phyloP scores from a whole-genome alignment of 1,284 basidiomycete genomes.

The Tetrapyrgos nigripes region DNA sequence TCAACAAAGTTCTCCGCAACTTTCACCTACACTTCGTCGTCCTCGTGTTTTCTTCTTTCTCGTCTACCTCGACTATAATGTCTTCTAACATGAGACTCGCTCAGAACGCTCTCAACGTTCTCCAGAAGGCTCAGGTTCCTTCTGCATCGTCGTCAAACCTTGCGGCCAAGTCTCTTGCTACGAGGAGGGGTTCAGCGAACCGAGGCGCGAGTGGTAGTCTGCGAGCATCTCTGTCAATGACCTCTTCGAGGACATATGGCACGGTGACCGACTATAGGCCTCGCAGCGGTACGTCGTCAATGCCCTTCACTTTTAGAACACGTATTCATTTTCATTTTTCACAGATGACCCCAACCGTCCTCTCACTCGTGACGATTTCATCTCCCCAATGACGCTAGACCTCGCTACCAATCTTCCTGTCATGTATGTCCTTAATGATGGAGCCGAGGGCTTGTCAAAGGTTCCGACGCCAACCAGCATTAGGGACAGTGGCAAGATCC shows the following conservation, averaged over 20 bases:
- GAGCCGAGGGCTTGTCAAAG: neutral
- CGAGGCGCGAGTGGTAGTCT: neutral
- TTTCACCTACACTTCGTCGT: neutral
- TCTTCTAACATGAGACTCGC: neutral
- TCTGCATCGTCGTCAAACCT: neutral
- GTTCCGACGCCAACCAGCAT: neutral
- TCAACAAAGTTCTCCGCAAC: neutral
- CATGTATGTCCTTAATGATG: neutral
- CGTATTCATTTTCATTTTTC: neutral
- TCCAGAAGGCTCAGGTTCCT: neutral
- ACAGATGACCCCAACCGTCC: neutral
- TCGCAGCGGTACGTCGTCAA: neutral
- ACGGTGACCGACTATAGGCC: neutral
- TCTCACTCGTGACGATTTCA: neutral
- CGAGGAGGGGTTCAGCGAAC: neutral
- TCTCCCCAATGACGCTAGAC: neutral
- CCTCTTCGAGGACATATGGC: neutral
- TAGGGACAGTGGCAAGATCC: neutral
- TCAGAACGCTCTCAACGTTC: neutral
- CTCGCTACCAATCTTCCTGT: neutral
- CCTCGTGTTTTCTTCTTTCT: neutral
- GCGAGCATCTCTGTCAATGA: neutral
- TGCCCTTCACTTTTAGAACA: neutral
- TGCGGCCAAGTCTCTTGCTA: neutral
- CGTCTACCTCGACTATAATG: neutral